Percentiles rank a stretch among this genome's conserved stretches.
These are phyloP conservation scores for Leucosporidium yakuticum DNA, from an alignment of 768 basidiomycete species.

Conservation along the genomic window DNA sequence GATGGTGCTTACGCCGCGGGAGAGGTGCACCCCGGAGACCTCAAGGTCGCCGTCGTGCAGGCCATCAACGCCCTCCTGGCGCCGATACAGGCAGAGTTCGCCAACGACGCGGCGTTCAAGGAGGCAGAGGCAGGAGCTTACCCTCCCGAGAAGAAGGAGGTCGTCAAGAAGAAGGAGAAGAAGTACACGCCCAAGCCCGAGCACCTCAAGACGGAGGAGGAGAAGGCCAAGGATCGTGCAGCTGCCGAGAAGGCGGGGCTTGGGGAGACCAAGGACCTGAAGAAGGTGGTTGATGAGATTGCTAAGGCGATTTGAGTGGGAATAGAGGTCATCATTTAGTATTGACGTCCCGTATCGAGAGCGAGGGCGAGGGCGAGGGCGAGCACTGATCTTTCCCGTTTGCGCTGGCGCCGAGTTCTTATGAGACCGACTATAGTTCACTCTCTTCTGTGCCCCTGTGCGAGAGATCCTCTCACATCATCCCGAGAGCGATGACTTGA, in stretches of 20 bases:
- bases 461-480: no score
- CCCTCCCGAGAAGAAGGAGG: constrained; percentile 48
- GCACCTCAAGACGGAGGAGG: constrained; percentile 32
- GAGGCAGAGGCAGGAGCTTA: constrained; percentile 71
- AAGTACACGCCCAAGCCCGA: constrained; percentile 36
- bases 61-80: constrained; percentile 68
- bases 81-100: constrained; percentile 73
- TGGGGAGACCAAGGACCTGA: not conserved
- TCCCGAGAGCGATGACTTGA: no score
- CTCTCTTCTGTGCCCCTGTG: no score
- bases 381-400: no score
- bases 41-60: constrained; percentile 71
- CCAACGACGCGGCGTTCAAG: constrained; percentile 73
- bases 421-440: no score
- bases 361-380: no score
- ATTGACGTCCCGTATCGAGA: no score
- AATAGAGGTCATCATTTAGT: no score
- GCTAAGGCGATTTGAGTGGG: not conserved
- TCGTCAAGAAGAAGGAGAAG: constrained; percentile 29
- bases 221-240: constrained; percentile 15
- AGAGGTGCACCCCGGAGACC: constrained; percentile 78
- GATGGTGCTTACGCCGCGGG: constrained; percentile 68
- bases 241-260: not conserved
- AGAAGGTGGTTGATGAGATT: not conserved
- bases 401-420: no score